Percentiles rank a stretch among this genome's conserved stretches.
These are phyloP conservation scores for Beauveria brongniartii DNA, from an alignment of 2,329 filamentous ascomycete genomes.

Conservation along the genomic window DNA sequence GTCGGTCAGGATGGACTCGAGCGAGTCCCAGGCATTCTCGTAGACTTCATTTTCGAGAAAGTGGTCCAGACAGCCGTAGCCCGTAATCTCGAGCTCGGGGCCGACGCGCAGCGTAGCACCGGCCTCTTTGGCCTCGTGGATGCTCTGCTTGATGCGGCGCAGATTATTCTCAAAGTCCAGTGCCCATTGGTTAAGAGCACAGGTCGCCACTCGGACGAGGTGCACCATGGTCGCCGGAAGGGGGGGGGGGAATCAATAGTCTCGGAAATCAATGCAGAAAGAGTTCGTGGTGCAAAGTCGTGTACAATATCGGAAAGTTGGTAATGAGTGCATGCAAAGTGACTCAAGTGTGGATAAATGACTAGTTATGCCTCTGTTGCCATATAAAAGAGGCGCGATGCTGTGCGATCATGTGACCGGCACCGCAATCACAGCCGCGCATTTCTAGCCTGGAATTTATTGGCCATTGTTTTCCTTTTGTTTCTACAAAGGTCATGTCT, in stretches of 20 bases:
- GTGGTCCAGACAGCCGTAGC: slow-evolving; percentile 26
- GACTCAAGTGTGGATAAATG: background rate
- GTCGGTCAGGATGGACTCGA: slow-evolving; percentile 25
- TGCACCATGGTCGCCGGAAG: slow-evolving; percentile 17
- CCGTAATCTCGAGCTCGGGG: slow-evolving; percentile 37
- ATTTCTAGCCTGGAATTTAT: background rate
- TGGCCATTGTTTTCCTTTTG: background rate
- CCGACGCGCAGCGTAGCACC: slow-evolving; percentile 56
- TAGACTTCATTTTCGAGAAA: slow-evolving; percentile 26
- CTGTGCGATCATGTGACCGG: background rate
- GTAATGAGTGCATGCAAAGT: background rate
- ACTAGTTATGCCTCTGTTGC: background rate
- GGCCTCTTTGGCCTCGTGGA: slow-evolving; percentile 48
- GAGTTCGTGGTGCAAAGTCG: background rate
- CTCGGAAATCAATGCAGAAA: background rate
- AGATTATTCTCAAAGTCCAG: slow-evolving; percentile 59
- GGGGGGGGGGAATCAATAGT: background rate
- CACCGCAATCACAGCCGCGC: background rate
- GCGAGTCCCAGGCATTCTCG: slow-evolving; percentile 24
- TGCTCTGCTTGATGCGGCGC: slow-evolving; percentile 55
- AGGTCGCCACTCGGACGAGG: slow-evolving; percentile 28
- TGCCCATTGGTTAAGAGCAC: slow-evolving; percentile 26
- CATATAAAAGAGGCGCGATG: background rate
- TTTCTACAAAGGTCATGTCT: no score
- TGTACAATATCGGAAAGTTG: background rate